These are phyloP conservation scores for Cladobotryum mycophilum DNA, from an alignment of 2,329 filamentous ascomycete species.

Conservation along the genomic window DNA sequence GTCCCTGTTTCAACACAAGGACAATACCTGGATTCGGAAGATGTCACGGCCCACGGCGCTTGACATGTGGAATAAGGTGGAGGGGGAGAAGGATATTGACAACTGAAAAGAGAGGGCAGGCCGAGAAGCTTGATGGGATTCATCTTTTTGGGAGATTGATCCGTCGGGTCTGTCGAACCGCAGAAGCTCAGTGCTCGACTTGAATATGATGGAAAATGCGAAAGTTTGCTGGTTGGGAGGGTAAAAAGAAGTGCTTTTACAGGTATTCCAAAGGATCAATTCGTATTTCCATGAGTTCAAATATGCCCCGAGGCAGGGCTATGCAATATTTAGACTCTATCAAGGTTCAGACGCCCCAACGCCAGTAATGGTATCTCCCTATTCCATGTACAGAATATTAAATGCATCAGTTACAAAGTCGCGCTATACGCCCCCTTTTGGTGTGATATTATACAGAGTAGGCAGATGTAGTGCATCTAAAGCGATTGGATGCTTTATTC, in stretches of 20 bases:
- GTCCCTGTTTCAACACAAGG: constrained; percentile 14
- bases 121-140: background rate
- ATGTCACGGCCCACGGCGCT: constrained; percentile 19
- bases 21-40: constrained; percentile 18
- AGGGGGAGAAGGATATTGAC: background rate
- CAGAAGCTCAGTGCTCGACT: background rate
- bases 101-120: background rate
- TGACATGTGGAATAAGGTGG: constrained; percentile 19
- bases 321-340: background rate
- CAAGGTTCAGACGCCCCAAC: constrained; percentile 7
- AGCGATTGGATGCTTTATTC: constrained; percentile 47
- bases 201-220: too few relatives aligned
- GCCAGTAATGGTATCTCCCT: constrained; percentile 1
- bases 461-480: too few relatives aligned
- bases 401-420: constrained; percentile 8
- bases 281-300: background rate
- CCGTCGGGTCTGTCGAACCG: background rate
- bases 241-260: too few relatives aligned
- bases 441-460: too few relatives aligned
- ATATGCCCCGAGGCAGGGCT: background rate
- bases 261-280: background rate
- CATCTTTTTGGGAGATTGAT: background rate
- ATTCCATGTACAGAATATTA: background rate
- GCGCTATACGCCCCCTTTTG: background rate
- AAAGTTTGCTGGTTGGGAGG: too few relatives aligned